phyloP scores from a whole-genome alignment of 2,329 filamentous ascomycete species.

The Epichloe sp. region DNA sequence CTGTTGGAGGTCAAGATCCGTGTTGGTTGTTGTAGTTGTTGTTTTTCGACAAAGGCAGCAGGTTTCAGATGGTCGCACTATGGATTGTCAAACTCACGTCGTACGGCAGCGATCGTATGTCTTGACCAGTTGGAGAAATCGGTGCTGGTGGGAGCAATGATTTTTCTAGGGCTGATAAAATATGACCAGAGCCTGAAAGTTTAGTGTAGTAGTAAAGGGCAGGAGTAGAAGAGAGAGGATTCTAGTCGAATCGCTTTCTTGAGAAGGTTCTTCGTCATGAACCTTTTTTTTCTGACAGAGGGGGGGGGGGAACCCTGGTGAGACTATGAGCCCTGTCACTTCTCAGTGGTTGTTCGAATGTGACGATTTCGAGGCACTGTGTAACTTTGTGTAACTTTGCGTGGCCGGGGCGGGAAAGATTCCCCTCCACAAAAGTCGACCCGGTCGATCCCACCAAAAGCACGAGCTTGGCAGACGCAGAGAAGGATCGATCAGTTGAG shows the following conservation, averaged over 20 bases:
- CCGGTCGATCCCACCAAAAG: neutral
- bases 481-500: no score
- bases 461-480: neutral
- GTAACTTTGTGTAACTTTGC: neutral
- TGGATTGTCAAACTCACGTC: no score
- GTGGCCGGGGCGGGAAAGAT: neutral
- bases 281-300: neutral
- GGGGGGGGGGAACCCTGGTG: neutral
- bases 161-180: neutral
- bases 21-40: no score
- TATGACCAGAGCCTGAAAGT: neutral
- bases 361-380: conserved; percentile 2
- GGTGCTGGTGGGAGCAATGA: no score
- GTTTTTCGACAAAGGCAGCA: no score
- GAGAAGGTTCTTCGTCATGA: neutral
- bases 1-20: no score
- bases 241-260: neutral
- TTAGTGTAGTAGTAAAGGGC: neutral
- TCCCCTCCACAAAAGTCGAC: neutral
- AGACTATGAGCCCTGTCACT: neutral
- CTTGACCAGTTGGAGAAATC: no score
- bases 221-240: neutral
- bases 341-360: conserved; percentile 1
- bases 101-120: no score
- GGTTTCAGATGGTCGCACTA: no score